These are phyloP conservation scores for Helianthus annuus DNA, from an alignment of 129 eudicot species.

Conservation along the genomic window HanXRQr2.0-SUNRISE NC_035446.2:165782847-165783346, in stretches of 20 bases:
- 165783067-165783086: conserved; percentile 57
- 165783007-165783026: conserved; percentile 52
- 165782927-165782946: conserved; percentile 33
- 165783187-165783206: conserved; percentile 45
- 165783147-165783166: conserved; percentile 12
- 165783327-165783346: conserved; percentile 43
- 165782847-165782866: conserved; percentile 44
- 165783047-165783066: conserved; percentile 28
- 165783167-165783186: conserved; percentile 6
- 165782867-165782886: conserved; percentile 4
- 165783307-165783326: conserved; percentile 56
- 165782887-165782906: conserved; percentile 28
- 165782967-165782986: conserved; percentile 37
- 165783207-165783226: conserved; percentile 61
- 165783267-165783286: conserved; percentile 59
- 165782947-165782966: conserved; percentile 34
- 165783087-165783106: conserved; percentile 25
- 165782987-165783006: conserved; percentile 50
- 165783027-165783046: conserved; percentile 52
- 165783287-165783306: conserved; percentile 54
- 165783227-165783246: conserved; percentile 39
- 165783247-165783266: conserved; percentile 53
- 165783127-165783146: conserved; percentile 39
- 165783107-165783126: conserved; percentile 55
- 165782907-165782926: conserved; percentile 50